Evolutionary conservation across 1,284 basidiomycete species (phyloP), one percentile per base, ranked within the genome.

Genomic region (Sanguinoderma infundibulare): DNA sequence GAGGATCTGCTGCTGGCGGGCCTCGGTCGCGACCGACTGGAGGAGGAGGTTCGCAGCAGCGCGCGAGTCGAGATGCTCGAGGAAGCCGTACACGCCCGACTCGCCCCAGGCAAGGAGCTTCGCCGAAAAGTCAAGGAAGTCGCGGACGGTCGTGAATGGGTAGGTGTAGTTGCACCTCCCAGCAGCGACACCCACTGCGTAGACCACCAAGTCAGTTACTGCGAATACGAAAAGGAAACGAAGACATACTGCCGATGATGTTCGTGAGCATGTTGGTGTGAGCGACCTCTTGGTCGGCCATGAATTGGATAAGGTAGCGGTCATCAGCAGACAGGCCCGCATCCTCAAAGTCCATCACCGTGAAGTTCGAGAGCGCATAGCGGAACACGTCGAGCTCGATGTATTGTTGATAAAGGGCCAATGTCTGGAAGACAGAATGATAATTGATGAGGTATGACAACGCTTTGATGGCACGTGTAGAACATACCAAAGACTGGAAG

Each of bases 1-100:
- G 78, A 90, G 87, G 50, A 83, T 78, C 83, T 88, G 84, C 74
- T 91, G 85, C 73, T 91, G 87, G 12, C 88, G 77, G 6, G 78
- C 83, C 73, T 90, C 87, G n/a, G 83, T 87, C 0, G 86, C 80
- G 66, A 91, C 86, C 5, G 82, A 79, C 70, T 90, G 83, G 3
- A 85, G 71, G 12, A 90, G 74, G 10, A 90, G 73, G 53, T 82
- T 76, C 1, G 87, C 87, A 3, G 82, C 72, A 3, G 83, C 78
- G 22, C 86, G 79, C 24, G 85, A 86, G 72, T 90, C 77, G 40
- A 92, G 78, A 67, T 89, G 86, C 44, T 83, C 78, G 22, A 88
- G 71, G 75, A 89, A 89, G 5, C 86, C 85, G 65, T 83, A 83
- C 3, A 83, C 81, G 22, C 87, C 87, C 2, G 83, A 83, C 70